Conservation (phyloP, 257 asterid genomes). For the Lycium ferocissimum region DNA sequence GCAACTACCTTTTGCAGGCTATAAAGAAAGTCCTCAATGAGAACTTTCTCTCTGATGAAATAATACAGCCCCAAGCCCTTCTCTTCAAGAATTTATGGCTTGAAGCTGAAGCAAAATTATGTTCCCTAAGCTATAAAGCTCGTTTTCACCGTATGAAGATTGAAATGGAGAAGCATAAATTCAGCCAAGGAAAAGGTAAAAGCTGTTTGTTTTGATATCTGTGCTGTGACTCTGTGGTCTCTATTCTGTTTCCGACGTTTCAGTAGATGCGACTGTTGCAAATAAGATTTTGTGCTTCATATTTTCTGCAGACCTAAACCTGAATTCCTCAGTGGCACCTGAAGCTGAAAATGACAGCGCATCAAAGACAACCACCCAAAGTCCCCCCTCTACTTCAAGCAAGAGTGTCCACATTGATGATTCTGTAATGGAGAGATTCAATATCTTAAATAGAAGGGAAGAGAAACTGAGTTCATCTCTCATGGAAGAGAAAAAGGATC, state of each 20-base stretch:
- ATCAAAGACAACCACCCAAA: conserved; percentile 8
- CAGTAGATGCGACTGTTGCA: conserved; percentile 37
- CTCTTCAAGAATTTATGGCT: conserved; percentile 90
- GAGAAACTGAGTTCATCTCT: conserved; percentile 22
- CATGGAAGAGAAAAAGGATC: conserved; percentile 39
- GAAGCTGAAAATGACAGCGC: not conserved
- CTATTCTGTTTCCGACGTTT: conserved; percentile 38
- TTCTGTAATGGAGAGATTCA: conserved; percentile 33
- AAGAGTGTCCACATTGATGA: conserved; percentile 22
- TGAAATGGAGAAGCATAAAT: conserved; percentile 61
- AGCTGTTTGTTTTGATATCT: conserved; percentile 15
- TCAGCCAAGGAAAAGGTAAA: conserved; percentile 60
- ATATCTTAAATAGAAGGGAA: conserved; percentile 33
- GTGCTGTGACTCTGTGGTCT: not conserved
- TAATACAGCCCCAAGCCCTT: conserved; percentile 63
- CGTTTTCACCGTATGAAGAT: conserved; percentile 76
- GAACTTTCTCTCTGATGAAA: conserved; percentile 63
- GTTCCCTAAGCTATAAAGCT: conserved; percentile 77
- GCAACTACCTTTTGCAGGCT: conserved; percentile 54
- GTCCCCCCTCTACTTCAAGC: conserved; percentile 21
- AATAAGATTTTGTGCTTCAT: conserved; percentile 29
- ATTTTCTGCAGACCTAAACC: conserved; percentile 30
- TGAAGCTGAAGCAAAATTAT: conserved; percentile 89
- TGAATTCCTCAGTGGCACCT: not conserved
- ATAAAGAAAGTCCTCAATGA: conserved; percentile 79